A percentile compares a stretch with the other conserved stretches of the same genome.
Evolutionary conservation across 306 rosid genomes (phyloP).

Genomic region (Dalbergia oliveri): DNA sequence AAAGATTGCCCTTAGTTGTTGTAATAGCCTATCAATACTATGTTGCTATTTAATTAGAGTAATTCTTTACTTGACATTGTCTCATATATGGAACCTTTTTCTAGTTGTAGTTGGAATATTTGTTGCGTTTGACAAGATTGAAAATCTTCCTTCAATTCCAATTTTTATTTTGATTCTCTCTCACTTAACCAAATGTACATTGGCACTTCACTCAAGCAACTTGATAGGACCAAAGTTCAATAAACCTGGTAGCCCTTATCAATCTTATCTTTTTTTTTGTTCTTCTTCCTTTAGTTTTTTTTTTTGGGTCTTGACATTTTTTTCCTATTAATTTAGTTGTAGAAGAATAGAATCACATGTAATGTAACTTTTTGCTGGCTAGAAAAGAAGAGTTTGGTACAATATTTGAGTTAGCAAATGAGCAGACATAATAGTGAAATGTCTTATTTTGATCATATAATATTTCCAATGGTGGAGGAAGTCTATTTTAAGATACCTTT

Average conservation of each 20-base stretch:
- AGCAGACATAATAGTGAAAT: conserved; percentile 35
- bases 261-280: background rate
- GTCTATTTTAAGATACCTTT: conserved; percentile 11
- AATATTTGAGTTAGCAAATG: conserved; percentile 30
- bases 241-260: conserved; percentile 24
- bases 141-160: conserved; percentile 54
- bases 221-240: conserved; percentile 48
- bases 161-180: conserved; percentile 54
- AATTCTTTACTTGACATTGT: no score
- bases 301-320: background rate
- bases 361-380: no score
- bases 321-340: background rate
- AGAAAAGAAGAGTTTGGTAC: conserved; percentile 30
- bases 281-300: background rate
- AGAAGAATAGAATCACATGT: background rate
- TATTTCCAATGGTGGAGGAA: conserved; percentile 33
- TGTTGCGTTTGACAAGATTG: conserved; percentile 47
- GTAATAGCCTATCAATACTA: no score
- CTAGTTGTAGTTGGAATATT: no score
- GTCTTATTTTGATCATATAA: conserved; percentile 28
- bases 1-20: no score
- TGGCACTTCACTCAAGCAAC: conserved; percentile 50
- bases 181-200: conserved; percentile 9
- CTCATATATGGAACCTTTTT: no score
- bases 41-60: no score